Percentiles rank a stretch among this genome's conserved stretches.
Conservation (phyloP, 106 monocot species). For the Triglochin maritima region DNA sequence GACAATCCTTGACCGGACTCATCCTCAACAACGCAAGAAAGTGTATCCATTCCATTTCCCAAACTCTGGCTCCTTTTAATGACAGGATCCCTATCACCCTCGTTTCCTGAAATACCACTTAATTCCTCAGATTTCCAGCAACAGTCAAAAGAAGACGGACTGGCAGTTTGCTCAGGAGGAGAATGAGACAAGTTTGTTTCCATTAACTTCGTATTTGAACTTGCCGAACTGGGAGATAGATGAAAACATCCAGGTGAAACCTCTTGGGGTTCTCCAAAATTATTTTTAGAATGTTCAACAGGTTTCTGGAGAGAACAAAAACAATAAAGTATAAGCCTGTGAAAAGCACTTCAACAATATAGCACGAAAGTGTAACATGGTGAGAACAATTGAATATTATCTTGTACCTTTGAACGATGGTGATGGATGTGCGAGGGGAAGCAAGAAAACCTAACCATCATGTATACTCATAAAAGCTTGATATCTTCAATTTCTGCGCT, state of each 20-base stretch:
- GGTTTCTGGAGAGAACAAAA: constrained; percentile 26
- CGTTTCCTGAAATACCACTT: constrained; percentile 8
- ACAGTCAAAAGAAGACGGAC: constrained; percentile 30
- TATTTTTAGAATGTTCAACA: constrained; percentile 14
- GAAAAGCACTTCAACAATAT: background rate
- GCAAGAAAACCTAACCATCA: constrained; percentile 51
- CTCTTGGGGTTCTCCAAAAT: constrained; percentile 15
- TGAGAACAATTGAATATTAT: background rate
- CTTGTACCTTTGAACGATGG: constrained; percentile 41
- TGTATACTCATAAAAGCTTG: background rate
- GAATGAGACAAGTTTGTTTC: constrained; percentile 14
- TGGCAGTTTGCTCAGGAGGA: constrained; percentile 13
- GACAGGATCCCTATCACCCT: constrained; percentile 13
- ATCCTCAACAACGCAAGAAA: constrained; percentile 23
- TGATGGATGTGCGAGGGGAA: constrained; percentile 25
- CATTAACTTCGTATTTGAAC: constrained; percentile 7
- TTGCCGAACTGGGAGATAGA: constrained; percentile 8
- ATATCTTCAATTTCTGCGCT: background rate
- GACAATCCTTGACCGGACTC: constrained; percentile 12
- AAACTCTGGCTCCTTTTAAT: constrained; percentile 59
- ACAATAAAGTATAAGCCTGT: background rate
- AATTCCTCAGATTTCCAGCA: constrained; percentile 36
- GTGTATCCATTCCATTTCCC: constrained; percentile 35
- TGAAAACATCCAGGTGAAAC: constrained; percentile 9
- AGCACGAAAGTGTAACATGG: background rate